Evolutionary conservation across 2,329 filamentous ascomycete genomes (phyloP), one percentile per base, ranked within the genome.

Genomic region (Penicillium crustosum): DNA sequence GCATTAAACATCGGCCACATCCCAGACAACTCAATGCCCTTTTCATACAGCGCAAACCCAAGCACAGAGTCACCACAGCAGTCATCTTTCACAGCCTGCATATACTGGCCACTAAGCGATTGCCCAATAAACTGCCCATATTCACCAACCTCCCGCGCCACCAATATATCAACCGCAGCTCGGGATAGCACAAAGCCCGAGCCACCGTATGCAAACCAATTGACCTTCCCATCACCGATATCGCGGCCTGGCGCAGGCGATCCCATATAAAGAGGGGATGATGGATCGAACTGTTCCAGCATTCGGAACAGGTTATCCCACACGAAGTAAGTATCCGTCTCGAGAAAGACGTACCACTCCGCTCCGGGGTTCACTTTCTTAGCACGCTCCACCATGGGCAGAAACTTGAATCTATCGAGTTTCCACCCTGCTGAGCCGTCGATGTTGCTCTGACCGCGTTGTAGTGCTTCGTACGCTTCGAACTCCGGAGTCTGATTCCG

Each of bases 331-430:
- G 82, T 85, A 65, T 85, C 82, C 3, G 81, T 81, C 62, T 85
- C 82, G 47, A 82, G 79, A 66, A 84, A 83, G 53, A 85, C 77
- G 62, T 82, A 85, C 78, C 83, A 84, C 36, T 81, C 74, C 45
- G 79, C 78, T n/a, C 77, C 70, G 2, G 78, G 78, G 33, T 79
- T 80, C 53, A 72, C 68, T 29, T 74, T 70, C 71, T 81, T 82
- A 0, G 81, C 79, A 29, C 78, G 71, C 57, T 83, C 79, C 5
- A 85, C 72, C 77, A 83, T 82, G 41, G 82, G 81, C 31, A 85
- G 66, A 60, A 84, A 84, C 67, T 85, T 85, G 76, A 79, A 85
- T 66, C 82, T 82, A 69, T 85, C 82, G 45, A 84, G 74, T 27
- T 71, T 77, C 82, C 82, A 84, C 2, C 81, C 81, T 69, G 73